These are phyloP conservation scores for Physcomitrium patens DNA, from an alignment of 225 moss, liverwort and hornwort genomes.

Conservation along the genomic window DNA sequence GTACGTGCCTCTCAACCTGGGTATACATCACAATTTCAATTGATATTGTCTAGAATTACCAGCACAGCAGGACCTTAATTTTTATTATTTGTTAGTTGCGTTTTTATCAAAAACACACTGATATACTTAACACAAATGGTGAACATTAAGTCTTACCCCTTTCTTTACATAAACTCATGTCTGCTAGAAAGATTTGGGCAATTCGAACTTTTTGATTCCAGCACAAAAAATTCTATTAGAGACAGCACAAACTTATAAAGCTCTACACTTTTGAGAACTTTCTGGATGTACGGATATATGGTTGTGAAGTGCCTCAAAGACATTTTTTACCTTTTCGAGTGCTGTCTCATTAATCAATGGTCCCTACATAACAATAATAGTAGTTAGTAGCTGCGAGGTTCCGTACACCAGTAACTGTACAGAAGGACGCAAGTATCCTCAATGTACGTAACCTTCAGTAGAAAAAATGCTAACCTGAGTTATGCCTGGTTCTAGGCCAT, in stretches of 20 bases:
- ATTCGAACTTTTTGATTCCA: neutral
- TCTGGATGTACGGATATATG: neutral
- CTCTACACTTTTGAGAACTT: neutral
- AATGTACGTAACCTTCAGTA: neutral
- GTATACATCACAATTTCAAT: conserved; percentile 24
- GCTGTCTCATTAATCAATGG: conserved; percentile 85
- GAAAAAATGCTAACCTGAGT: conserved; percentile 61
- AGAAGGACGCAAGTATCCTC: conserved; percentile 1
- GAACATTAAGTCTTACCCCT: conserved; percentile 1
- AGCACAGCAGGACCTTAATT: neutral
- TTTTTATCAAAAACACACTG: neutral
- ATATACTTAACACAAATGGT: neutral
- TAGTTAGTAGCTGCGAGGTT: conserved; percentile 8
- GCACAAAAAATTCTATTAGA: neutral
- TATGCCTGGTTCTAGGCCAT: conserved; percentile 80
- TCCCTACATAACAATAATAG: conserved; percentile 60
- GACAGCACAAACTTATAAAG: neutral
- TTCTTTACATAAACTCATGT: conserved; percentile 8
- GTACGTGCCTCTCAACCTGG: conserved; percentile 65
- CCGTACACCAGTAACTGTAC: conserved; percentile 9
- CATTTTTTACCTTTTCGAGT: conserved; percentile 63
- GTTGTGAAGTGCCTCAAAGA: conserved; percentile 14
- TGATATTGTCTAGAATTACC: conserved; percentile 19
- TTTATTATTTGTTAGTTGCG: conserved; percentile 10
- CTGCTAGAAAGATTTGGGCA: neutral